Evolutionary conservation across 768 basidiomycete genomes (phyloP).

Genomic region (Tulasnella sp.): DNA sequence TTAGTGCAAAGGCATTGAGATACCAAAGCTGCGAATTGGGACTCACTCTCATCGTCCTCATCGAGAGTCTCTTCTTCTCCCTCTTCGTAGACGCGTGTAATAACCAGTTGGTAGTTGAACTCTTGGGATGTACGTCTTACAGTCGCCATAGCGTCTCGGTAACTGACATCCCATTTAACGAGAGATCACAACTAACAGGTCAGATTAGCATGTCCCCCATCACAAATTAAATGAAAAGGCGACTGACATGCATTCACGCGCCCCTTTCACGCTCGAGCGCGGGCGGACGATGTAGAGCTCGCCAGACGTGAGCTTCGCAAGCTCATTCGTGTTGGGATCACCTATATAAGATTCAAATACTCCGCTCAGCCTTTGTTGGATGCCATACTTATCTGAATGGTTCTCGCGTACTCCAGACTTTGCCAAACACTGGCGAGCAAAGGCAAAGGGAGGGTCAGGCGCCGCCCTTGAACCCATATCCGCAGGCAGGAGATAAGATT

Average conservation of each 20-base stretch:
- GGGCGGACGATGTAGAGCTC: slow-evolving; percentile 86
- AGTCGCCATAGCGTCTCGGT: slow-evolving; percentile 90
- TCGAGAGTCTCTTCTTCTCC: slow-evolving; percentile 91
- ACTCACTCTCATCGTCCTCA: slow-evolving; percentile 64
- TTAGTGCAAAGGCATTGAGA: background rate
- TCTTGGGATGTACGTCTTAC: slow-evolving; percentile 69
- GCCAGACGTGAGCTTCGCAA: slow-evolving; percentile 87
- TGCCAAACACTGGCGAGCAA: slow-evolving; percentile 58
- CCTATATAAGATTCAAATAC: slow-evolving; percentile 37
- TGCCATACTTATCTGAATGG: background rate
- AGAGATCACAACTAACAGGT: background rate
- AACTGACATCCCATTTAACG: slow-evolving; percentile 38
- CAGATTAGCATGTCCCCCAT: background rate
- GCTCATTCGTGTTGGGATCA: slow-evolving; percentile 88
- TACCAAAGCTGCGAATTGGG: slow-evolving; percentile 9
- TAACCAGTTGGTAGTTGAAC: slow-evolving; percentile 73
- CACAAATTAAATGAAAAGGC: background rate
- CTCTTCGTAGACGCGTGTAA: slow-evolving; percentile 95
- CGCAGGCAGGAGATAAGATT: slow-evolving; percentile 17
- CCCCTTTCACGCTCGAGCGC: slow-evolving; percentile 72
- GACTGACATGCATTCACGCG: slow-evolving; percentile 93
- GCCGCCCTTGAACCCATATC: slow-evolving; percentile 12
- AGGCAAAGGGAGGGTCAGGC: background rate
- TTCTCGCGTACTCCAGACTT: slow-evolving; percentile 79
- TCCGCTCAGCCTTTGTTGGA: background rate